Conservation (phyloP, 331 rosid genomes). For the Stylosanthes scabra region DNA sequence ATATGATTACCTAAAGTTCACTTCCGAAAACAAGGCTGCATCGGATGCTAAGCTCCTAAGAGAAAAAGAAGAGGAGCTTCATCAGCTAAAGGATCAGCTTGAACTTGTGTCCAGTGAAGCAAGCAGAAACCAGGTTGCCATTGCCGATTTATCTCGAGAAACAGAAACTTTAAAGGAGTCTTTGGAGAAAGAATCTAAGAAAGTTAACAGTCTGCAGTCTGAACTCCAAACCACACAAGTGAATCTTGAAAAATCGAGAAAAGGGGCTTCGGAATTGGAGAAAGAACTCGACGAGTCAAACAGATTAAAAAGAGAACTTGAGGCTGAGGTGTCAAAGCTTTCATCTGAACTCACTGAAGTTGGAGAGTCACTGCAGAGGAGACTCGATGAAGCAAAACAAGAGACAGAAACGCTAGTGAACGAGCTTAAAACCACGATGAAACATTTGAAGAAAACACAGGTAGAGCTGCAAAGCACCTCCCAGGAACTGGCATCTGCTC, state of each 20-base stretch:
- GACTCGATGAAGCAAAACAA: constrained; percentile 57
- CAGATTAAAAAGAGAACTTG: constrained; percentile 49
- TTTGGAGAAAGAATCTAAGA: constrained; percentile 56
- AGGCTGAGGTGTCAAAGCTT: constrained; percentile 60
- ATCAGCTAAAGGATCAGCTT: constrained; percentile 59
- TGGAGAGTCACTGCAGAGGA: constrained; percentile 58
- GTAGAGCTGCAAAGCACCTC: constrained; percentile 59
- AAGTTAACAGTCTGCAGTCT: constrained; percentile 53
- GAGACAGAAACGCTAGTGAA: constrained; percentile 50
- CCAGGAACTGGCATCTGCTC: constrained; percentile 49
- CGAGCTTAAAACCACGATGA: constrained; percentile 64
- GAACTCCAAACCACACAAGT: constrained; percentile 58
- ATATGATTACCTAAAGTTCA: constrained; percentile 57
- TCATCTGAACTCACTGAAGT: constrained; percentile 67
- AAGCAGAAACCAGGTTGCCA: constrained; percentile 45
- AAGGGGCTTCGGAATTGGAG: constrained; percentile 59
- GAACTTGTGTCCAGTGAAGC: constrained; percentile 51
- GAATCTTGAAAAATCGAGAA: constrained; percentile 68
- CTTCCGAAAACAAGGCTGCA: constrained; percentile 63
- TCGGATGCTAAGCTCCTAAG: constrained; percentile 60
- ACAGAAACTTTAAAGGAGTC: constrained; percentile 54
- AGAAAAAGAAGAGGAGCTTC: constrained; percentile 70
- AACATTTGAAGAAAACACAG: constrained; percentile 55
- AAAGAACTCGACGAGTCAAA: constrained; percentile 54
- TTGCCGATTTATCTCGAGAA: constrained; percentile 65